A percentile compares a stretch with the other conserved stretches of the same genome.
Conservation (phyloP, 2,329 filamentous ascomycete genomes). For the Fusarium protoensiforme region DNA sequence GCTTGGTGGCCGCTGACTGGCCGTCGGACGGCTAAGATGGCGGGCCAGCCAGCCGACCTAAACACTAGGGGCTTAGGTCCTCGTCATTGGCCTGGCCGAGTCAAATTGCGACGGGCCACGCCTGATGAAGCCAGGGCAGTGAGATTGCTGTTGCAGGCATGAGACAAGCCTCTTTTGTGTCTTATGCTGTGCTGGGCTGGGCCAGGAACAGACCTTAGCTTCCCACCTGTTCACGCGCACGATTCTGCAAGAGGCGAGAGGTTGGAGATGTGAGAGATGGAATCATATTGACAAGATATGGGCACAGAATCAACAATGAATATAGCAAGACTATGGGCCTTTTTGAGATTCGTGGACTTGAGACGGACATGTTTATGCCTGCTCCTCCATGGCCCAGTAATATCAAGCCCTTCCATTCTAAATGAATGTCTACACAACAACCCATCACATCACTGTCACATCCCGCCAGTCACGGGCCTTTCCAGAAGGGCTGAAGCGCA, state of each 20-base stretch:
- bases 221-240: background rate
- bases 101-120: slow-evolving; percentile 41
- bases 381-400: background rate
- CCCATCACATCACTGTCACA: slow-evolving; percentile 26
- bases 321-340: background rate
- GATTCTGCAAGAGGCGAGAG: background rate
- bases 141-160: slow-evolving; percentile 43
- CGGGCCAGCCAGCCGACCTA: slow-evolving; percentile 15
- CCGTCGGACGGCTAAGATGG: slow-evolving; percentile 34
- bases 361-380: background rate
- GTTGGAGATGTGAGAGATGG: slow-evolving; percentile 9
- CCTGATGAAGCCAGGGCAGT: slow-evolving; percentile 37
- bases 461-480: slow-evolving; percentile 20
- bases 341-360: background rate
- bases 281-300: slow-evolving; percentile 5
- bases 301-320: background rate
- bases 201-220: background rate
- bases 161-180: slow-evolving; percentile 34
- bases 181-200: background rate
- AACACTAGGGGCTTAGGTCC: slow-evolving; percentile 10
- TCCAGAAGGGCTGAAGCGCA: slow-evolving; percentile 7
- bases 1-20: slow-evolving; percentile 4
- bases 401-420: background rate
- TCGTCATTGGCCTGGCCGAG: slow-evolving; percentile 32
- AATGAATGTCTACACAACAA: background rate